Evolutionary conservation across 768 basidiomycete species (phyloP), one percentile per base, ranked within the genome.

Genomic region (Kwoniella shandongensis): DNA sequence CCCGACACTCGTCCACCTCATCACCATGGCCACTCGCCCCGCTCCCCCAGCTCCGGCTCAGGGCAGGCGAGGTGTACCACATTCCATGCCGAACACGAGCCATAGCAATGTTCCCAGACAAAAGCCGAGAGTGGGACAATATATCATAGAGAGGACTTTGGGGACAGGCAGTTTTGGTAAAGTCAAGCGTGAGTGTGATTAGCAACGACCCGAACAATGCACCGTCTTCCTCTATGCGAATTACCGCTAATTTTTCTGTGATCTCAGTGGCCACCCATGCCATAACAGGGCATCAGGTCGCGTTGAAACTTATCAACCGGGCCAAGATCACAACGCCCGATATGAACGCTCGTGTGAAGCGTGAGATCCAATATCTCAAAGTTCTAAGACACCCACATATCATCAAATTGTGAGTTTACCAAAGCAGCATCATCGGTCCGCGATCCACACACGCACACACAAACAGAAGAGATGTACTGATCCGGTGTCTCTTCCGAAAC

Each of bases 131-230:
- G 85, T 96, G 29, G 92, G 94, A 42, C 88, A 93, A 79, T 97
- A 97, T 78, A 88, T 84, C 39, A 85, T 98, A 56, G 83, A 87
- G 52, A 78, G 84, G 55, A 91, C 93, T 63, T 88, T 97, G 57
- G 94, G 93, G 18, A 91, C 93, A 63, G 96, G 96, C 2, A 94
- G 91, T 11, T 99, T 98, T 80, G 96, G 94, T 53, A 97, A 96
- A 79, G 96, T 99, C 75, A 98, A 97, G 82, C 89, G 94, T 96
- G 77, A 77, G 91, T 84, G 22, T 20, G 17, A n/a, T n/a, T n/a
- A n/a, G n/a, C n/a, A n/a, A n/a, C n/a, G n/a, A n/a, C n/a, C n/a
- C n/a, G n/a, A n/a, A n/a, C n/a, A n/a, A n/a, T n/a, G n/a, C n/a
- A n/a, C n/a, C n/a, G n/a, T n/a, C n/a, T n/a, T n/a, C n/a, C n/a